Evolutionary conservation across 192 early-diverging fungal genomes (phyloP), one percentile per base, ranked within the genome.

Genomic region (Coemansia sp.): DNA sequence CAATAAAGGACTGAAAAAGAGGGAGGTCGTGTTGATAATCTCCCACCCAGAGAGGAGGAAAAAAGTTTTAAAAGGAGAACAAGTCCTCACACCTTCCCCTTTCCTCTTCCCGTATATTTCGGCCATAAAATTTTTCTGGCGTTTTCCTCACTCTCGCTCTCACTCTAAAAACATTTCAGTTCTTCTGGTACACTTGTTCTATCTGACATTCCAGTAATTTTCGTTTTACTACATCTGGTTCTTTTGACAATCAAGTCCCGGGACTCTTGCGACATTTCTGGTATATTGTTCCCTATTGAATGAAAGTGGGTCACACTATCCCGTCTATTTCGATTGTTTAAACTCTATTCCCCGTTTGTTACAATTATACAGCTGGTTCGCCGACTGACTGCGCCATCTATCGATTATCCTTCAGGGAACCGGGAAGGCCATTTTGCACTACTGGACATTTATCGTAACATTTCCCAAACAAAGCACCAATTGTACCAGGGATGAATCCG

Each of bases 401-500:
- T 5, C 14, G 9, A 25, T 25, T 48, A 25, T 23, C 14, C 20
- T 25, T 17, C 4, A 17, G 14, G 10, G 13, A 41, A 41, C n/a
- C n/a, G n/a, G 15, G 38, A 41, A 11, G 7, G 34, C 45, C 8
- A 48, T 8, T 25, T 7, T 11, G 45, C 20, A 48, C 45, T 47
- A 23, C 14, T 22, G 6, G 45, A 41, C 45, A 48, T 6, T 2
- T 5, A 48, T 44, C n/a, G 41, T 44, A 11, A n/a, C 1, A n/a
- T 1, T 14, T 44, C 8, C 41, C n/a, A 8, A 19, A 19, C 17
- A 44, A 2, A 19, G 1, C 15, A 4, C 15, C 42, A 44, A 36
- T 4, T 1, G 22, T 48, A 5, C 22, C 9, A 6, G 11, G 22
- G 50, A 74, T 74, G 71, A 48, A 55, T 36, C 61, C 60, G 17